Evolutionary conservation across 116 monocot genomes (phyloP).

Genomic region (Papilionanthe hybrid): DNA sequence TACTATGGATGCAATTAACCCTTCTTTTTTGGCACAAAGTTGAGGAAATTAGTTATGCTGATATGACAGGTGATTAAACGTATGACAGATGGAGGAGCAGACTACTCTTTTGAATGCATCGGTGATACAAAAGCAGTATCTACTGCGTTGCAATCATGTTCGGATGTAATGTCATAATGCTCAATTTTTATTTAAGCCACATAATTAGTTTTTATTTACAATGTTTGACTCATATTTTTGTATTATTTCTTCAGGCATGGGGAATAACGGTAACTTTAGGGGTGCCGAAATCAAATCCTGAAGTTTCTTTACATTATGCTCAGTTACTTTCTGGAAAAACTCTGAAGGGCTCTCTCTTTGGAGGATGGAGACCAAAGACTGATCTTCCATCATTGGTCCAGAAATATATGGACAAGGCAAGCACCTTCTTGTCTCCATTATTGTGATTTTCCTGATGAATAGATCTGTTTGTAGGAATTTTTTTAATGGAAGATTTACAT

Average conservation of each 20-base stretch:
- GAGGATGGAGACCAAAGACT: constrained; percentile 96
- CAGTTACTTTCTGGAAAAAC: constrained; percentile 83
- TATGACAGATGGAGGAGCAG: constrained; percentile 80
- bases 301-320: constrained; percentile 66
- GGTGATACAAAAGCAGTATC: constrained; percentile 73
- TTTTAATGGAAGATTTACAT: neutral
- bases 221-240: neutral
- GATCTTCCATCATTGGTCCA: constrained; percentile 73
- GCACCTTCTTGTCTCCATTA: constrained; percentile 1
- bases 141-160: constrained; percentile 77
- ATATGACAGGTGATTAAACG: constrained; percentile 50
- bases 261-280: constrained; percentile 81
- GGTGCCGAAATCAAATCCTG: constrained; percentile 71
- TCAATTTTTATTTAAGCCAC: neutral
- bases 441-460: neutral
- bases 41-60: neutral
- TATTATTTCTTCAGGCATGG: constrained; percentile 54
- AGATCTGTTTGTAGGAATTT: neutral
- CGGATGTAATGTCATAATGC: constrained; percentile 51
- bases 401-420: constrained; percentile 65
- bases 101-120: constrained; percentile 87
- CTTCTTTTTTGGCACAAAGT: neutral
- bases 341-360: constrained; percentile 85
- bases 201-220: neutral
- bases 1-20: too few species aligned